Conservation (phyloP, 192 early-diverging fungal genomes). For the Coemansia sp. region DNA sequence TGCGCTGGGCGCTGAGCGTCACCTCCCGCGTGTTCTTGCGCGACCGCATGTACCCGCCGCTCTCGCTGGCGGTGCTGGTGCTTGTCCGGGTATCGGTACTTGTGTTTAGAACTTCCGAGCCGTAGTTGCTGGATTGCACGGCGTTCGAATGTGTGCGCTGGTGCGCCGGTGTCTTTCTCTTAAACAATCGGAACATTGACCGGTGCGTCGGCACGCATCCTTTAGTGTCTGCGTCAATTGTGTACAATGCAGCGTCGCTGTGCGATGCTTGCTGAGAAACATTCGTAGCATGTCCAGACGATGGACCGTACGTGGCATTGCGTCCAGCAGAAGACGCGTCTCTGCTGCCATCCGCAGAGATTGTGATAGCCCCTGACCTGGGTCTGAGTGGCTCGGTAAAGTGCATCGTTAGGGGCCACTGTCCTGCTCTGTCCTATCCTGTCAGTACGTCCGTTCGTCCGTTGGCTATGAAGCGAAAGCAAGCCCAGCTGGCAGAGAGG, state of each 20-base stretch:
- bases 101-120: conserved; percentile 20
- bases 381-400: conserved; percentile 37
- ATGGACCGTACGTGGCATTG: conserved; percentile 26
- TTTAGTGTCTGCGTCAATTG: conserved; percentile 17
- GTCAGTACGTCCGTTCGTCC: too few relatives aligned
- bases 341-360: not conserved
- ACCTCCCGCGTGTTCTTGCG: conserved; percentile 35
- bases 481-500: not conserved
- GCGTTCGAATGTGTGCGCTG: conserved; percentile 15
- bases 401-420: conserved; percentile 15
- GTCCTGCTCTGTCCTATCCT: too few relatives aligned
- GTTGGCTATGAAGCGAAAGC: not conserved
- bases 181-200: conserved; percentile 45
- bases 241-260: not conserved
- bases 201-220: conserved; percentile 50
- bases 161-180: conserved; percentile 25
- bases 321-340: conserved; percentile 7
- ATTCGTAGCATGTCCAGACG: conserved; percentile 3
- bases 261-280: not conserved
- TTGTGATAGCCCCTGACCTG: conserved; percentile 5
- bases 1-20: conserved; percentile 52
- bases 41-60: conserved; percentile 51
- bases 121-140: not conserved
- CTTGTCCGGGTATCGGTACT: conserved; percentile 16
- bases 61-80: conserved; percentile 33